A percentile compares a stretch with the other conserved stretches of the same genome.
Conservation (phyloP, 2,329 filamentous ascomycete genomes). For the Aspergillus brasiliensis region DNA sequence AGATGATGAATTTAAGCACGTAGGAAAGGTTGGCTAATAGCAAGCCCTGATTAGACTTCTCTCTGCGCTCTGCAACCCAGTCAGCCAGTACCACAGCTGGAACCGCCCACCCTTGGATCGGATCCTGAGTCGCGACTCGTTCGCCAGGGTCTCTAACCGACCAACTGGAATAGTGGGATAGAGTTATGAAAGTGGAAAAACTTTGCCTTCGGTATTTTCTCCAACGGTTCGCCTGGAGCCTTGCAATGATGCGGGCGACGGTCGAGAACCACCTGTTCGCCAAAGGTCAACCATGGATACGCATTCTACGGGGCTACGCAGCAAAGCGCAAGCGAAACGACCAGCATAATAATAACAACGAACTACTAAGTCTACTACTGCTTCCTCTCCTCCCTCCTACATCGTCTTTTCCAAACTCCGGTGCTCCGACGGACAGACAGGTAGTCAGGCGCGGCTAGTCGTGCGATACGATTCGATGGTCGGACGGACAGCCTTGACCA, state of each 20-base stretch:
- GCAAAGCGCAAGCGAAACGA: not conserved
- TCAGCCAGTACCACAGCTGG: not conserved
- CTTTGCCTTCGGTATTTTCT: not conserved
- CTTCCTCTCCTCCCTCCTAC: not conserved
- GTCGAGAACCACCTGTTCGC: not conserved
- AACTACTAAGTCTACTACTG: not conserved
- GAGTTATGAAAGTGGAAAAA: not conserved
- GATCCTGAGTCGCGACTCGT: not conserved
- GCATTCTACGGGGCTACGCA: not conserved
- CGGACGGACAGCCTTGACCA: conserved; percentile 2
- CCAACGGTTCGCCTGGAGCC: not conserved
- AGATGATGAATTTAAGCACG: too few relatives aligned
- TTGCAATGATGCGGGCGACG: not conserved
- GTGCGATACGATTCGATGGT: conserved; percentile 7
- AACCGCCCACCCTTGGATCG: not conserved
- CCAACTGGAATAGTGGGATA: not conserved
- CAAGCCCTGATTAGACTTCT: too few relatives aligned
- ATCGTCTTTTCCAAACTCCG: not conserved
- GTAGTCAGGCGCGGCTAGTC: conserved; percentile 11
- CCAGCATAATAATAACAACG: not conserved
- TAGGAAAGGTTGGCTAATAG: not conserved
- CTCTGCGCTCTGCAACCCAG: not conserved
- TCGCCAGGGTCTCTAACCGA: not conserved
- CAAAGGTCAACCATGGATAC: not conserved
- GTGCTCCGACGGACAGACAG: conserved; percentile 5